Base-by-base conservation (phyloP, 495 filamentous ascomycete genomes). In the Penicillium paxilli region DNA sequence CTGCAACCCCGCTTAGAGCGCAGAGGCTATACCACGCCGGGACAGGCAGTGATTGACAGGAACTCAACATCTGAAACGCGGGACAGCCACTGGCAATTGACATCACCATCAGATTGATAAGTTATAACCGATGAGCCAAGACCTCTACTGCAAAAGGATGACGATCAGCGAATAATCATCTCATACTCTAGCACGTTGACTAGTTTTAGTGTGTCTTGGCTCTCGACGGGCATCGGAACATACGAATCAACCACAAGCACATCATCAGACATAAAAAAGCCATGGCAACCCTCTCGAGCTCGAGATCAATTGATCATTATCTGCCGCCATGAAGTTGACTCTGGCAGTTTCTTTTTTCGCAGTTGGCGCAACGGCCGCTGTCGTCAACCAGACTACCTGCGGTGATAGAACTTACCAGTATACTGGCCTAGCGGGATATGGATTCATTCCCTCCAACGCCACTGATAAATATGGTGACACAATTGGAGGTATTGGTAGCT, bases 401-500 rank as follows among this genome's bases (percentile, higher is more conserved):
- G 83, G 81, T 52, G 83, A 85, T 28, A 74, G 84, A 57, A 72
- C 67, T 0, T 92, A 88, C 64, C 73, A 78, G 11, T 91, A 91
- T 67, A 71, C 87, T 51, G 76, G 82, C 40, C 80, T 92, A 4
- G 87, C 84, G 11, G 89, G 90, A 17, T 92, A 85, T 58, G 87
- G 89, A 4, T 81, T 76, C 53, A 61, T 92, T 23, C 64, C 81
- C 3, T 74, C 75, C 11, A 77, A 87, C 54, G 80, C 79, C 14
- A 66, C 73, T 5, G 90, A 92, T 72, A 83, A 89, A 63, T 87
- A 80, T 55, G 85, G 85, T 9, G 89, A 94, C 64, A 92, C 88
- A 0, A 60, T 92, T 6, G 86, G 82, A 41, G 84, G 86, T 12
- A 72, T 88, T 21, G 90, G 89, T 14, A 87, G 82, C 54, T 77